Percentiles rank a stretch among this genome's conserved stretches.
These are phyloP conservation scores for Solanum sitiens DNA, from an alignment of 257 asterid species.

Conservation along the genomic window DNA sequence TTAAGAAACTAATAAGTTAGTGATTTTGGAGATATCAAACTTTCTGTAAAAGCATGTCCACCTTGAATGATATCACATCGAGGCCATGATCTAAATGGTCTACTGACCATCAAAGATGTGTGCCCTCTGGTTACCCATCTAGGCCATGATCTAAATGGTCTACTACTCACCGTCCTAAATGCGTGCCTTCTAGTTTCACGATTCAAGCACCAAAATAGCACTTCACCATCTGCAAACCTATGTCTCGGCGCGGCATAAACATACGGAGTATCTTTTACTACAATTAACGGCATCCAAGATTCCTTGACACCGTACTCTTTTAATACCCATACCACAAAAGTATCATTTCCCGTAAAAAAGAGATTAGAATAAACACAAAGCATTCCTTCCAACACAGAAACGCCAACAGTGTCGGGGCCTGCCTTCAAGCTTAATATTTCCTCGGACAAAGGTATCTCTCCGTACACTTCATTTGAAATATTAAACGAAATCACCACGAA, in stretches of 20 bases:
- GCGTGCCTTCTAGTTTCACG: neutral
- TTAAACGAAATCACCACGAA: neutral
- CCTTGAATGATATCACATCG: no score
- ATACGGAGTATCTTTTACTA: neutral
- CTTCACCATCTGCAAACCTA: neutral
- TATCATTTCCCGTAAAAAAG: no score
- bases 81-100: neutral
- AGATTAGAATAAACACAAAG: neutral
- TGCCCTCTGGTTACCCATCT: no score
- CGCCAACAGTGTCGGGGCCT: no score
- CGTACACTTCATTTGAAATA: neutral
- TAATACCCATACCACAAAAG: no score
- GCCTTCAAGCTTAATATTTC: neutral
- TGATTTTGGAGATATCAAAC: no score
- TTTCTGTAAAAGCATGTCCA: no score
- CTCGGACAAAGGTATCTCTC: neutral
- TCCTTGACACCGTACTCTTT: neutral
- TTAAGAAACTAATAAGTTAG: no score
- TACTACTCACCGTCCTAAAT: neutral
- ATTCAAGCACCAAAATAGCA: neutral
- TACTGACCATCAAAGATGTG: no score
- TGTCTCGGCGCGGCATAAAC: neutral
- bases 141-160: neutral
- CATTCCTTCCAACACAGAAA: neutral
- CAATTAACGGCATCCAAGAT: neutral